phyloP scores from a whole-genome alignment of 352 stramenopile genomes.

The Pythium plurisporium region DNA sequence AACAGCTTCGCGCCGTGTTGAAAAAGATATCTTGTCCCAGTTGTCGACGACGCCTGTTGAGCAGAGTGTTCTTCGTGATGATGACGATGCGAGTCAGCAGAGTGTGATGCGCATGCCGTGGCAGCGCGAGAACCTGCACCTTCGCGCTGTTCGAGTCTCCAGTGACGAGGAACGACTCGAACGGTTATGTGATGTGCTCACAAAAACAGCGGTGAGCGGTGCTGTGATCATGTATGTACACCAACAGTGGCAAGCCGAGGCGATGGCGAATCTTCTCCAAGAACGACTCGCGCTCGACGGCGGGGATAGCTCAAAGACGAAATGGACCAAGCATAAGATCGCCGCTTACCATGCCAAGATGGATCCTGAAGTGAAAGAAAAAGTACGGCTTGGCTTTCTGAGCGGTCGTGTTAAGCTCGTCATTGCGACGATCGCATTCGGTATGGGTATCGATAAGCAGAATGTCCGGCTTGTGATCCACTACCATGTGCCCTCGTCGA shows the following conservation, averaged over 20 bases:
- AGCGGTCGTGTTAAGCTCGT: constrained; percentile 85
- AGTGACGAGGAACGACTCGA: constrained; percentile 59
- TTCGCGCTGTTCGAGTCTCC: constrained; percentile 46
- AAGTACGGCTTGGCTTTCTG: constrained; percentile 84
- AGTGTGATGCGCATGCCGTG: constrained; percentile 74
- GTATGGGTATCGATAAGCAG: constrained; percentile 98
- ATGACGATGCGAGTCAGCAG: constrained; percentile 24
- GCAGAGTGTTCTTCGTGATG: background rate
- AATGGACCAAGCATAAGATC: constrained; percentile 35
- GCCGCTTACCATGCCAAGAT: constrained; percentile 94
- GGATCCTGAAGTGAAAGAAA: constrained; percentile 69
- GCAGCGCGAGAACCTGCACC: constrained; percentile 59
- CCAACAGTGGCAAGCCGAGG: constrained; percentile 70
- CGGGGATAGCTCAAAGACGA: constrained; percentile 25
- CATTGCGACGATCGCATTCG: constrained; percentile 97
- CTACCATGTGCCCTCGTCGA: constrained; percentile 93
- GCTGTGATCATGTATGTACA: constrained; percentile 83
- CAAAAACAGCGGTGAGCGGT: constrained; percentile 26
- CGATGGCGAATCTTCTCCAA: constrained; percentile 57
- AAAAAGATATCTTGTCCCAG: constrained; percentile 64
- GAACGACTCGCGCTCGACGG: constrained; percentile 37
- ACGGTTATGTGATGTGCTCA: constrained; percentile 31
- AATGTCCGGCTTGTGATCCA: constrained; percentile 98
- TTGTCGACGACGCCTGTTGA: constrained; percentile 17
- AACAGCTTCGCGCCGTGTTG: constrained; percentile 80